phyloP scores from a whole-genome alignment of 331 rosid species.

The Prunus yedoensis region DNA sequence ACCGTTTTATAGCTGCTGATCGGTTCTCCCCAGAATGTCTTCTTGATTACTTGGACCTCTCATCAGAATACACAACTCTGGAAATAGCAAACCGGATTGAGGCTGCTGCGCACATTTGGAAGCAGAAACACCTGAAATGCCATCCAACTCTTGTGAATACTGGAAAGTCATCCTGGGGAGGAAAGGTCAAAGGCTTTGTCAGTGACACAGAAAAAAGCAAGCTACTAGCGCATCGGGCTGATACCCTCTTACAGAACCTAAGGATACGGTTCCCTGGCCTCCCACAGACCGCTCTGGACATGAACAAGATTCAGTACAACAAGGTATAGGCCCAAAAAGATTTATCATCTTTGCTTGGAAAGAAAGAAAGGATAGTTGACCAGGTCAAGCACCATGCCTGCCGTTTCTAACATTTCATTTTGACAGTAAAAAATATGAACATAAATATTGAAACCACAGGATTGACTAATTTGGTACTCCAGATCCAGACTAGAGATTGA shows the following conservation, averaged over 20 bases:
- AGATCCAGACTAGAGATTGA: background rate
- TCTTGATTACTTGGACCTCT: constrained; percentile 48
- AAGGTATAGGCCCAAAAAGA: constrained; percentile 27
- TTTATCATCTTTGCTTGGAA: background rate
- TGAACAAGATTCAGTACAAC: constrained; percentile 54
- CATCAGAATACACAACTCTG: constrained; percentile 48
- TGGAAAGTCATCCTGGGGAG: constrained; percentile 48
- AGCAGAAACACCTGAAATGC: constrained; percentile 30
- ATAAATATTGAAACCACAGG: background rate
- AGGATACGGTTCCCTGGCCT: constrained; percentile 47
- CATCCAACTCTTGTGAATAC: constrained; percentile 15
- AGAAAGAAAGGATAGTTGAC: background rate
- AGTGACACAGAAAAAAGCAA: constrained; percentile 31
- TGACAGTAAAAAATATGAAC: background rate
- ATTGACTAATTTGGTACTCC: background rate
- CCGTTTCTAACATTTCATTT: background rate
- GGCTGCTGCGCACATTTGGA: constrained; percentile 55
- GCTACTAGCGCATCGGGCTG: constrained; percentile 45
- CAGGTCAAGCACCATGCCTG: background rate
- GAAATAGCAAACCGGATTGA: constrained; percentile 58
- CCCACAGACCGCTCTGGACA: constrained; percentile 56
- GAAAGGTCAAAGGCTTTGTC: constrained; percentile 41
- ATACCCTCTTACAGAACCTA: constrained; percentile 36
- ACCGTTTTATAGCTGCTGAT: constrained; percentile 37
- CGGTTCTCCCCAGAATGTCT: constrained; percentile 45